Evolutionary conservation across 2,329 filamentous ascomycete species (phyloP).

Genomic region (Cladosporium sphaerospermum): DNA sequence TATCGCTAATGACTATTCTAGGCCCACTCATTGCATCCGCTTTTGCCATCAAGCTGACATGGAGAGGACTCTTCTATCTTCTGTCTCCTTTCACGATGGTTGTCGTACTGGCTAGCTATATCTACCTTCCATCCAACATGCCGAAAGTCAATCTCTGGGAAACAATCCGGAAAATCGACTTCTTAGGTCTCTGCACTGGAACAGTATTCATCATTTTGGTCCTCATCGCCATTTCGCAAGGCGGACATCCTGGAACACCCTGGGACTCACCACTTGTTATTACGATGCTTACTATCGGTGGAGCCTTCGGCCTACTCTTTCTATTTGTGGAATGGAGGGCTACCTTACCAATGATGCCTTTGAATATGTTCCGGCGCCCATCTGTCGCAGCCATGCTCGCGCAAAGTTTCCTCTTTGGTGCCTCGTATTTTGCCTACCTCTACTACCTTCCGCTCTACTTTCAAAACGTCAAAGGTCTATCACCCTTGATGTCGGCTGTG

Average conservation of each 20-base stretch:
- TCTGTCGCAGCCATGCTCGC: constrained; percentile 50
- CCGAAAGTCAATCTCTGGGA: constrained; percentile 42
- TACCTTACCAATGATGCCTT: constrained; percentile 52
- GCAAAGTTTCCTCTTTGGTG: constrained; percentile 56
- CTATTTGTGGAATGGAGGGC: constrained; percentile 52
- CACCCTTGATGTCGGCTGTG: constrained; percentile 60
- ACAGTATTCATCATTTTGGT: constrained; percentile 54
- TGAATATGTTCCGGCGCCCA: constrained; percentile 49
- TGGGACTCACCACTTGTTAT: constrained; percentile 55
- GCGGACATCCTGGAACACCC: constrained; percentile 38
- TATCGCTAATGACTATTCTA: neutral
- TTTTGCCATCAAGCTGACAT: constrained; percentile 36
- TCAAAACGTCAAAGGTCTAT: constrained; percentile 64
- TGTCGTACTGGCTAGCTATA: constrained; percentile 35
- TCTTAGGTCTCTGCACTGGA: constrained; percentile 49
- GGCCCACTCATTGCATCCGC: constrained; percentile 44
- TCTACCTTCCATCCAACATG: constrained; percentile 48
- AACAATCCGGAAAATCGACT: constrained; percentile 53
- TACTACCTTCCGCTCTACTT: constrained; percentile 86
- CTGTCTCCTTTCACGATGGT: constrained; percentile 46
- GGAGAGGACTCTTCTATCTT: constrained; percentile 45
- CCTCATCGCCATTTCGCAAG: constrained; percentile 58
- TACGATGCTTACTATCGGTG: constrained; percentile 50
- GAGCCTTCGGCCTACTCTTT: constrained; percentile 44
- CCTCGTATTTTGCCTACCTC: constrained; percentile 59